Base-by-base conservation (phyloP, 2,329 filamentous ascomycete species). In the Ceratocystis albifundus region DNA sequence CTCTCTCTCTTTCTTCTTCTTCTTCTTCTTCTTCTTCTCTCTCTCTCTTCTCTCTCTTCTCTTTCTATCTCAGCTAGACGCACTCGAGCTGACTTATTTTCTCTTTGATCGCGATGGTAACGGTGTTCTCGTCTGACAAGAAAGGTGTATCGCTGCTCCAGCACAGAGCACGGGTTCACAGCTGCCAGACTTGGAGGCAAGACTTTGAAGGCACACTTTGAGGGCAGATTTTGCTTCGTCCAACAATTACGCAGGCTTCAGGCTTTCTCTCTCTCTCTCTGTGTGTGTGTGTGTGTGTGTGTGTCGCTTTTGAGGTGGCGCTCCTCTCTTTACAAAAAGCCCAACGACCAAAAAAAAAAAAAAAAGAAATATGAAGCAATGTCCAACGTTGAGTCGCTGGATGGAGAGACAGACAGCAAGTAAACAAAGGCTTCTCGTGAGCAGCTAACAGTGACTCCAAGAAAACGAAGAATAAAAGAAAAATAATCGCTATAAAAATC, bases 281-380 rank as follows among this genome's bases (percentile, higher is more conserved):
- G n/a, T n/a, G n/a, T n/a, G n/a, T n/a, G n/a, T n/a, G n/a, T n/a
- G n/a, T n/a, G n/a, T n/a, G n/a, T 12, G 10, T 41, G 36, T 15
- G 36, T 15, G 36, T 10, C 20, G 10, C 48, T 28, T 53, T 22
- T 53, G 48, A 53, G 6, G 22, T 1, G 22, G 22, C 2, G 22
- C 22, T 15, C 4, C 20, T 53, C 8, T 28, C 25, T 25, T 8
- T 50, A 22, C 25, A 25, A 28, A 25, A 22, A 53, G 48, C 48
- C 48, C 48, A 28, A 53, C 48, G 25, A 28, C 48, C 48, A 50
- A 50, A 50, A 50, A n/a, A n/a, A n/a, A n/a, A n/a, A n/a, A n/a
- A n/a, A n/a, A n/a, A n/a, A n/a, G n/a, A n/a, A 50, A 22, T 10
- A 22, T 4, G n/a, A 50, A 50, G 48, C 36, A 41, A 3, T 4